These are phyloP conservation scores for Pleurozium schreberi DNA, from an alignment of 225 moss, liverwort and hornwort species.

Conservation along the genomic window DNA sequence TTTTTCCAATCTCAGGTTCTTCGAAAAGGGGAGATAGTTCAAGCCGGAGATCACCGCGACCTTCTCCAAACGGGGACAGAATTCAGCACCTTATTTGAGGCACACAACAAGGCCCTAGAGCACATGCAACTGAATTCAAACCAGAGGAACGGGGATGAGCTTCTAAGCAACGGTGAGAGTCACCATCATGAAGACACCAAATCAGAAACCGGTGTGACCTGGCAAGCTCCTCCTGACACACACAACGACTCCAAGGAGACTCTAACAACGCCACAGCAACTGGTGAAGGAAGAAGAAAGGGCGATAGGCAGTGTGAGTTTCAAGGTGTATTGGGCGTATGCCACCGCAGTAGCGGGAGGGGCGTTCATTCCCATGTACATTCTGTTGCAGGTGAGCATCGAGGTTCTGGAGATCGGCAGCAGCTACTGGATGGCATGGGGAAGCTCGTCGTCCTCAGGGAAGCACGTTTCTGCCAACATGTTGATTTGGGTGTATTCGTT, in stretches of 20 bases:
- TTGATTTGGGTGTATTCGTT: constrained; percentile 46
- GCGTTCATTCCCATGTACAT: constrained; percentile 29
- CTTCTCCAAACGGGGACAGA: constrained; percentile 51
- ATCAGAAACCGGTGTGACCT: neutral
- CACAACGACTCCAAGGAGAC: neutral
- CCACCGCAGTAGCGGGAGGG: constrained; percentile 15
- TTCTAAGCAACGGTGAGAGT: neutral
- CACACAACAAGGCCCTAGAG: constrained; percentile 31
- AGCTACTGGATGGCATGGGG: constrained; percentile 62
- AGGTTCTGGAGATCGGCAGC: neutral
- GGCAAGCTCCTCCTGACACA: neutral
- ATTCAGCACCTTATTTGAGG: constrained; percentile 35
- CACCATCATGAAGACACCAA: neutral
- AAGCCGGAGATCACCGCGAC: constrained; percentile 53
- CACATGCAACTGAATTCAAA: constrained; percentile 12
- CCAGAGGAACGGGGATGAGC: neutral
- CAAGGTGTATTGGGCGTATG: constrained; percentile 31
- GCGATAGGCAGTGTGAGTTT: constrained; percentile 6
- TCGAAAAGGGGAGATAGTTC: constrained; percentile 46
- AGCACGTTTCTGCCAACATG: constrained; percentile 4
- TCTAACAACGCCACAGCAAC: neutral
- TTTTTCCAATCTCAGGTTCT: constrained; percentile 21
- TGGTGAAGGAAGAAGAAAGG: constrained; percentile 19
- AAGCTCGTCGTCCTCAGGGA: constrained; percentile 1
- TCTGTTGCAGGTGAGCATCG: constrained; percentile 12